Base-by-base conservation (phyloP, 352 stramenopile genomes). In the Phytophthora macrochlamydospora region DNA sequence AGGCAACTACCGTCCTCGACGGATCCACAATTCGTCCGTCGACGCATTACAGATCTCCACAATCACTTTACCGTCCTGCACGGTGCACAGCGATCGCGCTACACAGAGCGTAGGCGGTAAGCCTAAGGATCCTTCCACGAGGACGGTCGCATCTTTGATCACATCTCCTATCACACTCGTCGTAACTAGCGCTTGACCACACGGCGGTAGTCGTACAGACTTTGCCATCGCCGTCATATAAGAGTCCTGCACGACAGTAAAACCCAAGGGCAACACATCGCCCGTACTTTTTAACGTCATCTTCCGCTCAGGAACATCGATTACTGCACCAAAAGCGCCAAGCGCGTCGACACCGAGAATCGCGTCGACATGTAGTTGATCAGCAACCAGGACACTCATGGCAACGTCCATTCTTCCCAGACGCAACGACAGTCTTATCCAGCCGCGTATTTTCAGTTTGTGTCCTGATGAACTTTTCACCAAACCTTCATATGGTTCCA, bases 21-120 rank as follows among this genome's bases (percentile, higher is more conserved):
- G 28, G 18, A 67, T 11, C 51, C 35, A 59, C 4, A 31, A 52
- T 35, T 52, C 51, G 8, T 67, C 59, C 0, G 59, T 56, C 1
- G 51, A 56, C 4, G 51, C 33, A 24, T 67, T 67, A 11, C 51
- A 61, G 1, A 60, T 3, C 40, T 61, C 35, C 4, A 60, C 51
- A 0, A 67, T 8, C 7, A 35, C 44, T 13, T 67, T 13, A 4
- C 59, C 32, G 13, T 18, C 5, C 13, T 42, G 30, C 14, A 55
- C 24, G 1, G 35, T 46, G 18, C 44, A 24, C 7, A 67, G 18
- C 3, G 59, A 61, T 0, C 44, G 51, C 0, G 43, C 59, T 7
- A 67, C 51, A 9, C 51, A 35, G 1, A 61, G 11, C 0, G 59
- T 46, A 9, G 44, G 43, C 0, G 51, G 51, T 18, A 67, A 7